phyloP scores from a whole-genome alignment of 176 grass and related monocot species.

The Saccharum officinarum region DNA sequence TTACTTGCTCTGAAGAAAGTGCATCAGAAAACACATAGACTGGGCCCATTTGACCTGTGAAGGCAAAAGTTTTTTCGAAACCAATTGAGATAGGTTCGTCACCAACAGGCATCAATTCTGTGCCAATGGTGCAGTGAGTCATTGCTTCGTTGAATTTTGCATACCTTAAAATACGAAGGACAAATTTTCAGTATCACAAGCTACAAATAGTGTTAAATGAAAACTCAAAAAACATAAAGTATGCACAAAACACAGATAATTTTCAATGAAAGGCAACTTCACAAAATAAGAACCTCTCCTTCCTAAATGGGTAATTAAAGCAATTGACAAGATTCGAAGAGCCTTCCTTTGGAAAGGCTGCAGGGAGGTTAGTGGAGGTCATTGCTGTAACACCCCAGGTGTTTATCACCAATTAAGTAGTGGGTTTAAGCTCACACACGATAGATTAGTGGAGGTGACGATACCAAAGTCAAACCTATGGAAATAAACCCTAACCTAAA shows the following conservation, averaged over 20 bases:
- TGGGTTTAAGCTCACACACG: too few species aligned
- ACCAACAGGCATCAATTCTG: constrained; percentile 73
- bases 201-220: neutral
- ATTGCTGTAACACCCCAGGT: too few species aligned
- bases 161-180: constrained; percentile 63
- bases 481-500: too few species aligned
- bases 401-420: too few species aligned
- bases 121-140: constrained; percentile 74
- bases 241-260: neutral
- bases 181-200: neutral
- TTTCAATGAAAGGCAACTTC: too few species aligned
- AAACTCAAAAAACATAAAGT: neutral
- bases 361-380: too few species aligned
- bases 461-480: too few species aligned
- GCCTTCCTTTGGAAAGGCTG: too few species aligned
- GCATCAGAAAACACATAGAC: constrained; percentile 88
- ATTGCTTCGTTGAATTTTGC: constrained; percentile 87
- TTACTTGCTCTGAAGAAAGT: constrained; percentile 91
- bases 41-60: constrained; percentile 91
- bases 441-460: too few species aligned
- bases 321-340: too few species aligned
- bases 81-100: constrained; percentile 67
- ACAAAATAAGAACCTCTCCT: too few species aligned
- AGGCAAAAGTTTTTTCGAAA: constrained; percentile 82
- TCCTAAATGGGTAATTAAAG: too few species aligned